A percentile compares a stretch with the other conserved stretches of the same genome.
These are phyloP conservation scores for Apophysomyces sp. DNA, from an alignment of 371 early-diverging fungal species.

Conservation along the genomic window DNA sequence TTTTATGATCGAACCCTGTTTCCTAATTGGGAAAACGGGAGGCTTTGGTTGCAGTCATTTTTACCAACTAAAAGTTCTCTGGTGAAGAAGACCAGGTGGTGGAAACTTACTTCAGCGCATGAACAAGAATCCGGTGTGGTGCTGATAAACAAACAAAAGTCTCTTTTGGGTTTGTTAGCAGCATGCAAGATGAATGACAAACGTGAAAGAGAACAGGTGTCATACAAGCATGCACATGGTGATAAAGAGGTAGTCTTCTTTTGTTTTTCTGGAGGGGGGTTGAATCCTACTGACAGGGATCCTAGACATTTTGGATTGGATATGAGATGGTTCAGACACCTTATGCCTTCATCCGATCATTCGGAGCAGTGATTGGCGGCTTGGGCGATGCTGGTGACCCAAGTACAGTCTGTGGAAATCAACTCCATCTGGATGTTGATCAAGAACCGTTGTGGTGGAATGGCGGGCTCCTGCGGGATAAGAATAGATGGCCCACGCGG, in stretches of 20 bases:
- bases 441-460: conserved; percentile 54
- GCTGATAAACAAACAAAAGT: conserved; percentile 46
- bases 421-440: conserved; percentile 31
- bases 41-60: conserved; percentile 36
- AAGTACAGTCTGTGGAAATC: conserved; percentile 5
- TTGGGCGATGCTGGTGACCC: conserved; percentile 5
- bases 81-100: conserved; percentile 28
- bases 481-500: conserved; percentile 35
- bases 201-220: conserved; percentile 36
- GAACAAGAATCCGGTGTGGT: conserved; percentile 62
- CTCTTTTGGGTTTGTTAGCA: conserved; percentile 48
- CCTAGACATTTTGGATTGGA: conserved; percentile 35
- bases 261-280: neutral
- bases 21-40: conserved; percentile 21
- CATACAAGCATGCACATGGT: conserved; percentile 43
- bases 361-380: conserved; percentile 33
- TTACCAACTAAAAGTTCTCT: conserved; percentile 24
- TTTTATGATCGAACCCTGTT: conserved; percentile 57
- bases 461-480: conserved; percentile 48
- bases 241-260: conserved; percentile 39
- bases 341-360: conserved; percentile 31
- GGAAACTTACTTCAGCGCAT: conserved; percentile 23
- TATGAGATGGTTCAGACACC: conserved; percentile 41
- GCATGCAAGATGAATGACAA: conserved; percentile 51
- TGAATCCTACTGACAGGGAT: neutral